These are phyloP conservation scores for Nitzschia palea DNA, from an alignment of 108 stramenopile genomes.

Conservation along the genomic window DNA sequence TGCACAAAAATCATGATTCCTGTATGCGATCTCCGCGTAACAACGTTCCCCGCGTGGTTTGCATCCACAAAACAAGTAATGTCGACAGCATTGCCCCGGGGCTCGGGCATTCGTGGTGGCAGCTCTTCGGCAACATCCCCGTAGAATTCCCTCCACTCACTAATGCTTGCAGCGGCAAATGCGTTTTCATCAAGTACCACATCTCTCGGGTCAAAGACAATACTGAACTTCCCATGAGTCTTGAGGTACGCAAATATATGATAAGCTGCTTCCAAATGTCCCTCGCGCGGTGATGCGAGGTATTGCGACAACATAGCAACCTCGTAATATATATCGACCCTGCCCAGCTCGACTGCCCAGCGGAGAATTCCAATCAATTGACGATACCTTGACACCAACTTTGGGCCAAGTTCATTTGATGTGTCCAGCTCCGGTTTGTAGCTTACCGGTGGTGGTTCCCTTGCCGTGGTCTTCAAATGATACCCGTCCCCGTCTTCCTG, in stretches of 20 bases:
- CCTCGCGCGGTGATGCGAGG: constrained; percentile 36
- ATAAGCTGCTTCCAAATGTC: constrained; percentile 40
- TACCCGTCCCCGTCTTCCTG: not conserved
- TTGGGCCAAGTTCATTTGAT: constrained; percentile 15
- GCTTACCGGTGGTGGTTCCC: not conserved
- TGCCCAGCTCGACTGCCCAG: constrained; percentile 52
- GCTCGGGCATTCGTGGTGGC: not conserved
- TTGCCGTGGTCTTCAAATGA: not conserved
- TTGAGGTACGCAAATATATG: constrained; percentile 35
- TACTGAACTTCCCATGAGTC: constrained; percentile 4
- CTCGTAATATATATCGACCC: constrained; percentile 41
- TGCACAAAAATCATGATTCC: constrained; percentile 57
- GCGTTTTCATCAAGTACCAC: constrained; percentile 8
- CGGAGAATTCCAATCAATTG: constrained; percentile 37
- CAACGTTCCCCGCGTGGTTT: constrained; percentile 46
- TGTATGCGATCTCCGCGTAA: constrained; percentile 48
- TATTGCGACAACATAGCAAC: constrained; percentile 44
- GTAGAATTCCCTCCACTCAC: not conserved
- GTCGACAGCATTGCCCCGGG: not conserved
- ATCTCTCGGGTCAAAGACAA: constrained; percentile 29
- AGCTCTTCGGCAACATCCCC: not conserved
- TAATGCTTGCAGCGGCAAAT: not conserved
- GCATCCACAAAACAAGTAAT: constrained; percentile 38
- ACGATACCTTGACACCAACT: constrained; percentile 22
- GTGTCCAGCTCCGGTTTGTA: constrained; percentile 11